A percentile compares a stretch with the other conserved stretches of the same genome.
These are phyloP conservation scores for Grifola frondosa DNA, from an alignment of 1,284 basidiomycete species.

Conservation along the genomic window DNA sequence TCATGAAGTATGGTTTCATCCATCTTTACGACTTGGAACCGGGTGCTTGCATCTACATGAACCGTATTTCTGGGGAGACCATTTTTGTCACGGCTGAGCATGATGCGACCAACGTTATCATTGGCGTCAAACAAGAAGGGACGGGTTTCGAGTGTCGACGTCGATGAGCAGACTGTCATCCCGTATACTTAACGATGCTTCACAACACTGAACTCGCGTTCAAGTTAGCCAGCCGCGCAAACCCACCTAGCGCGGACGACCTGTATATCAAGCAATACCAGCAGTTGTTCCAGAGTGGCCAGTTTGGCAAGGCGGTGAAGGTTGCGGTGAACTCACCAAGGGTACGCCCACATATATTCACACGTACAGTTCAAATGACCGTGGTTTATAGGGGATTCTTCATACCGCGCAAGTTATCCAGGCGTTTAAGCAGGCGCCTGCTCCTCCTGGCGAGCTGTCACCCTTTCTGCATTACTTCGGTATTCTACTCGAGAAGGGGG, in stretches of 20 bases:
- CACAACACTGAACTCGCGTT: slow-evolving; percentile 98
- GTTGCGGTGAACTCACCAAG: slow-evolving; percentile 97
- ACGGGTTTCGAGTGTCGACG: slow-evolving; percentile 93
- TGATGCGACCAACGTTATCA: slow-evolving; percentile 91
- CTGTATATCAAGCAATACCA: slow-evolving; percentile 95
- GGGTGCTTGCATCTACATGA: slow-evolving; percentile 99
- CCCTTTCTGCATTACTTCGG: slow-evolving; percentile 99
- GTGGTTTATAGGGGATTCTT: slow-evolving; percentile 73
- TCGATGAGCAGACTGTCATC: slow-evolving; percentile 94
- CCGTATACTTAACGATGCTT: slow-evolving; percentile 89
- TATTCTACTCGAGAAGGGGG: slow-evolving; percentile 94
- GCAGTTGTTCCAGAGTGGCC: slow-evolving; percentile 86
- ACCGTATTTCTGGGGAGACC: slow-evolving; percentile 98
- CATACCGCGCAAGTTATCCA: slow-evolving; percentile 96
- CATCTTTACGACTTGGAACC: slow-evolving; percentile 98
- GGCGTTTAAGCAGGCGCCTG: slow-evolving; percentile 95
- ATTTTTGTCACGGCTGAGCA: slow-evolving; percentile 98
- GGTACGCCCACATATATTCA: slow-evolving; percentile 44
- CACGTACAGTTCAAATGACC: not conserved
- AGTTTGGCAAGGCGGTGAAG: slow-evolving; percentile 96
- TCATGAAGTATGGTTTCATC: slow-evolving; percentile 99
- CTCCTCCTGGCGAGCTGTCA: slow-evolving; percentile 86
- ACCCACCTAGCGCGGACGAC: slow-evolving; percentile 96
- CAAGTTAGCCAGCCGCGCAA: slow-evolving; percentile 94
- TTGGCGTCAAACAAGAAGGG: slow-evolving; percentile 99